A percentile compares a stretch with the other conserved stretches of the same genome.
These are phyloP conservation scores for Penicillium sclerotiorum DNA, from an alignment of 2,329 filamentous ascomycete genomes.

Conservation along the genomic window DNA sequence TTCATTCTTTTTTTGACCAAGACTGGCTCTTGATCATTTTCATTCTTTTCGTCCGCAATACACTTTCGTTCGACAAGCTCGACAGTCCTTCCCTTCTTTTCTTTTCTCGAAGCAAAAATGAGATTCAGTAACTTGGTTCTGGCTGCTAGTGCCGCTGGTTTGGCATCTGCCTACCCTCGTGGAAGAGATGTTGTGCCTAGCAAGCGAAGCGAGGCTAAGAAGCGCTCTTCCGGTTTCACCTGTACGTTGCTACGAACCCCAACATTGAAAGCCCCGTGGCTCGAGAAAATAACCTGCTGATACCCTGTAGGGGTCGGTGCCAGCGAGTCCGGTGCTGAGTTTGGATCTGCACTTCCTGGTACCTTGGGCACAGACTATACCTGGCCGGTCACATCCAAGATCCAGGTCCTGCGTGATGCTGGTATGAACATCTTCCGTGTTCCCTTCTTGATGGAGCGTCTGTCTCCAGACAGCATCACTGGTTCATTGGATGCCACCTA, in stretches of 20 bases:
- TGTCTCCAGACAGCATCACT: conserved; percentile 24
- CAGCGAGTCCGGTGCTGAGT: conserved; percentile 15
- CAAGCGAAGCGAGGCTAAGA: conserved; percentile 25
- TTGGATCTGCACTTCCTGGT: conserved; percentile 10
- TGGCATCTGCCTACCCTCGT: conserved; percentile 28
- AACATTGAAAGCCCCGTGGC: neutral
- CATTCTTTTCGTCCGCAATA: conserved; percentile 17
- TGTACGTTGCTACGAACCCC: conserved; percentile 17
- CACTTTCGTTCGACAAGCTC: conserved; percentile 26
- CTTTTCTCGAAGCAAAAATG: conserved; percentile 23
- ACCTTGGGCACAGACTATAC: conserved; percentile 22
- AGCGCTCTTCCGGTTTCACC: conserved; percentile 32
- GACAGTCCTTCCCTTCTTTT: conserved; percentile 25
- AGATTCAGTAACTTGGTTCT: conserved; percentile 33
- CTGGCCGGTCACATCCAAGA: conserved; percentile 27
- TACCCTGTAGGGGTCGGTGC: conserved; percentile 5
- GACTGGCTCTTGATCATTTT: conserved; percentile 28
- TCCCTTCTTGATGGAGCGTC: conserved; percentile 31
- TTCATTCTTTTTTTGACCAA: conserved; percentile 24
- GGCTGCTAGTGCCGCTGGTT: conserved; percentile 31
- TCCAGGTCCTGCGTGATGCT: conserved; percentile 23
- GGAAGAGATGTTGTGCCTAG: conserved; percentile 18
- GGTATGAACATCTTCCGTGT: conserved; percentile 32
- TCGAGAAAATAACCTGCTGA: neutral
- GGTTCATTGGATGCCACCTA: conserved; percentile 23